These are phyloP conservation scores for Rhizopus sp. DNA, from an alignment of 371 early-diverging fungal genomes.

Conservation along the genomic window DNA sequence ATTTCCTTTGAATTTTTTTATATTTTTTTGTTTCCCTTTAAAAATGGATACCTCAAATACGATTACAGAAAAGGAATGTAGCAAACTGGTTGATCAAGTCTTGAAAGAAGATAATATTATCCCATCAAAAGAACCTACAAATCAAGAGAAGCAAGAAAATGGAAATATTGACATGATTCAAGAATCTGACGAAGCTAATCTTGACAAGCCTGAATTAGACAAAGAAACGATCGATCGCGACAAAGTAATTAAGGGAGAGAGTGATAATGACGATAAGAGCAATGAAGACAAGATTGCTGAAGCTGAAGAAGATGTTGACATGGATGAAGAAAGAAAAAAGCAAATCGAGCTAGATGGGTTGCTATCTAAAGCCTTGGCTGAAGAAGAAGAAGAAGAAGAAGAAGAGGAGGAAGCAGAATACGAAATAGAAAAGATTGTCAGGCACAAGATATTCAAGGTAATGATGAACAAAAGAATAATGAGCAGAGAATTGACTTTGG, in stretches of 20 bases:
- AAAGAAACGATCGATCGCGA: background rate
- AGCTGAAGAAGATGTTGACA: background rate
- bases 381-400: background rate
- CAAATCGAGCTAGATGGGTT: background rate
- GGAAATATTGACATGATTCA: no score
- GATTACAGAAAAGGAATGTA: no score
- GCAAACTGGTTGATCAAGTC: no score
- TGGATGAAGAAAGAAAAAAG: background rate
- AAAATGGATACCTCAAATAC: no score
- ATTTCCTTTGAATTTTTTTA: no score
- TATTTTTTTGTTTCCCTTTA: no score
- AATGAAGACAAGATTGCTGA: background rate
- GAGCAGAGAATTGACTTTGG: background rate
- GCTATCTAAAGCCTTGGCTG: background rate
- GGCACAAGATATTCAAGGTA: slow-evolving; percentile 14
- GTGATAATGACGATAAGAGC: background rate
- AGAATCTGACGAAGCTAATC: no score
- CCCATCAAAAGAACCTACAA: no score
- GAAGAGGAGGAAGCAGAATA: slow-evolving; percentile 10
- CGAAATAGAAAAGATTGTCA: slow-evolving; percentile 18
- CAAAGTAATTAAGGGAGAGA: background rate
- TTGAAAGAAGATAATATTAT: no score
- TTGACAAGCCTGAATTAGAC: no score
- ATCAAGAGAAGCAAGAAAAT: no score
- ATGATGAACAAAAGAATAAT: background rate